Base-by-base conservation (phyloP, 257 asterid species). In the Lavandula angustifolia region DNA sequence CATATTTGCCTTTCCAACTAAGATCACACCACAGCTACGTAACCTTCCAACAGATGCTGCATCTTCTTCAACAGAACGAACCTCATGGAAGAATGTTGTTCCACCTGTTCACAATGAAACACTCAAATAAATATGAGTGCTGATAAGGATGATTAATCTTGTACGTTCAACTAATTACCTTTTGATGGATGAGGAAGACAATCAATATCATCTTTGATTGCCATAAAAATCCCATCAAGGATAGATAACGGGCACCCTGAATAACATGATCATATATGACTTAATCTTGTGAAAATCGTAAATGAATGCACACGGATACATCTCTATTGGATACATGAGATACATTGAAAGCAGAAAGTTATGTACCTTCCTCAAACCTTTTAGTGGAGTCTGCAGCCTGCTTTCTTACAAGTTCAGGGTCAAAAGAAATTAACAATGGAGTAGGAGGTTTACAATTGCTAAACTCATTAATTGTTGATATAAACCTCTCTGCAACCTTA, bases 1-100 rank as follows among this genome's bases (percentile, higher is more conserved):
- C 99, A 94, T 94, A 81, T 90, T 94, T 66, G 99, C 99, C 76
- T 94, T 94, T 64, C 99, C 99, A 64, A 90, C 99, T 41, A 94
- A 84, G 67, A 94, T 73, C 64, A 73, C 96, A 62, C 99, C 99
- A 73, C 97, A 90, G 42, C 85, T 75, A n/a, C 99, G 95, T 75
- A 94, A 73, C 67, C 85, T 83, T 79, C 84, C 86, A 48, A 88
- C 95, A 51, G 78, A 83, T 56, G 60, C 79, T 38, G 96, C 97
- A 78, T 94, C 99, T 75, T 75, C 78, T 67, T 83, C 64, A 38
- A 86, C 95, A 59, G 78, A 76, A 54, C 85, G 94, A 78, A 84
- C 80, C 87, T 90, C 95, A 38, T 94, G 88, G 58, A 80, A 75
- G 87, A 90, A 94, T 68, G 91, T 80, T 50, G 99, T 86, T 75